A percentile compares a stretch with the other conserved stretches of the same genome.
phyloP scores from a whole-genome alignment of 345 rosid genomes.

The Lepidium aucheri region DNA sequence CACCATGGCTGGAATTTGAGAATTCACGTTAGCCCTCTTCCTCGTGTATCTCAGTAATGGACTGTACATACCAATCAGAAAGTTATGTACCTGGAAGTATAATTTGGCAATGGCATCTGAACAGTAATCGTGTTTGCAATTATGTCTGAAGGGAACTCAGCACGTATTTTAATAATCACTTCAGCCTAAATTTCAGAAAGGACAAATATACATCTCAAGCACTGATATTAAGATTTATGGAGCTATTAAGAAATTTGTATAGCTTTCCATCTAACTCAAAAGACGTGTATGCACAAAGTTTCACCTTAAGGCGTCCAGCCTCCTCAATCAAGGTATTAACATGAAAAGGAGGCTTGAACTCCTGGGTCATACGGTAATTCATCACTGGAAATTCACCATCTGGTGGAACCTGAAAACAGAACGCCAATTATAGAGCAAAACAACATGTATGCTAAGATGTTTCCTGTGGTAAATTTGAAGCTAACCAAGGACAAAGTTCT shows the following conservation, averaged over 20 bases:
- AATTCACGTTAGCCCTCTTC: not conserved
- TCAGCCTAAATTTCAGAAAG: constrained; percentile 62
- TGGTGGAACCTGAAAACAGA: constrained; percentile 73
- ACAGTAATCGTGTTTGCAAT: constrained; percentile 72
- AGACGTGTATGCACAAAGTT: not conserved
- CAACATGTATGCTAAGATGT: not conserved
- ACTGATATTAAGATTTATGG: not conserved
- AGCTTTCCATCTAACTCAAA: constrained; percentile 10
- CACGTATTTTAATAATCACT: constrained; percentile 73
- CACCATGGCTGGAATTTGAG: not conserved
- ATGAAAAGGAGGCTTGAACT: constrained; percentile 96
- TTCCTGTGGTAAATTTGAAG: not conserved
- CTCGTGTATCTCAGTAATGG: not conserved
- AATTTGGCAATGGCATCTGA: constrained; percentile 94
- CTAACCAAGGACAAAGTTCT: constrained; percentile 91
- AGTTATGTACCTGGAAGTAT: constrained; percentile 61
- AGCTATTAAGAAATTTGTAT: not conserved
- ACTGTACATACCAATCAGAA: not conserved
- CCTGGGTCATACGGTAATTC: constrained; percentile 99
- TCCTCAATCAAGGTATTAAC: constrained; percentile 90
- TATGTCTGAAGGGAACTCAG: constrained; percentile 76
- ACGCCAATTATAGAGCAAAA: constrained; percentile 12
- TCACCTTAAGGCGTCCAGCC: constrained; percentile 86
- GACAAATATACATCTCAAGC: not conserved
- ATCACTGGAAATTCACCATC: constrained; percentile 99